Evolutionary conservation across 129 eudicot species (phyloP), one percentile per base, ranked within the genome.

Genomic region (Gnaphalium uliginosum): DNA sequence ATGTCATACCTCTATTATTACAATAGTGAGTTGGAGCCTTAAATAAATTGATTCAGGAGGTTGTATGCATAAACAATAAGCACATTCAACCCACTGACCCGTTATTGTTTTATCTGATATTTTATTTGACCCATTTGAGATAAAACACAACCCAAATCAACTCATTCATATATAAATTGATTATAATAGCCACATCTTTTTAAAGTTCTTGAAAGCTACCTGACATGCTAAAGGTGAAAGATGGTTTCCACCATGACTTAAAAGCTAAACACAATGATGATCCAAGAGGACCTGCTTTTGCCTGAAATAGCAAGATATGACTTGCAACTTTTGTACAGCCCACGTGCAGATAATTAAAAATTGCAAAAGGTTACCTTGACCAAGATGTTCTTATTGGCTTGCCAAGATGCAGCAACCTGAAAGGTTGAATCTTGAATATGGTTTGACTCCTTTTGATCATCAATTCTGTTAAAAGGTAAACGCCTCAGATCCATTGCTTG

Each of bases 391-490:
- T 88, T 91, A 72, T 91, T 91, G 76, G 95, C 97, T 69, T 91
- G 96, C 97, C 97, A 91, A 64, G 97, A 91, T 75, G 97, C 97
- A 79, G 90, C 97, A 71, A 89, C 89, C 71, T 89, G 87, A 76
- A 92, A 92, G 67, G 89, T 86, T 61, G 96, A 86, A 69, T 89
- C 92, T 17, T 79, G 88, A 51, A 77, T 84, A 66, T 64, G 74
- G 67, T 81, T 84, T 32, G 89, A 72, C 4, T 80, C 26, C n/a
- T 83, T 86, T 19, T 75, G 73, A 77, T 83, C 85, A 53, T 91
- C 83, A 32, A 91, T 76, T 57, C 97, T 91, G 43, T 57, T 24
- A 7, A 26, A 43, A 68, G 71, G 56, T 73, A 39, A 32, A 43
- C 17, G 66, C 25, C 21, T 77, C 37, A 80, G 76, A 62, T 35